These are phyloP conservation scores for Trichopus zeylanicus DNA, from an alignment of 116 monocot species.

Conservation along the genomic window DNA sequence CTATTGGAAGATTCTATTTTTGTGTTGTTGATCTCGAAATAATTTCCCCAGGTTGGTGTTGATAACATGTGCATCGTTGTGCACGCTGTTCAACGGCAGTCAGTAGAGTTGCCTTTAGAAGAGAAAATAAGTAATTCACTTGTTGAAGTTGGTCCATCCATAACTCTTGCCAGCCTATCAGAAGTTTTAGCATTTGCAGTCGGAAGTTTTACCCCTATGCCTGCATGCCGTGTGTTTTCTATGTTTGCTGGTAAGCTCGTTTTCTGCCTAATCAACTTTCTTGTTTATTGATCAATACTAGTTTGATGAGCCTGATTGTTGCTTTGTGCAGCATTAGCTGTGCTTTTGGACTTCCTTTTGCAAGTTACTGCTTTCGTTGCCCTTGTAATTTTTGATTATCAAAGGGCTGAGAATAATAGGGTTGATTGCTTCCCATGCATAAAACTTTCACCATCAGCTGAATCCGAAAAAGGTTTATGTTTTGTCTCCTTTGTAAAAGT, in stretches of 20 bases:
- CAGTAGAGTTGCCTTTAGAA: slow-evolving; percentile 49
- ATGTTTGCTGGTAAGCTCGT: slow-evolving; percentile 87
- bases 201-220: slow-evolving; percentile 93
- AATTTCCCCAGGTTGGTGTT: slow-evolving; percentile 69
- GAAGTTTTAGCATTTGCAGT: slow-evolving; percentile 94
- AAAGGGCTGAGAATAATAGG: slow-evolving; percentile 64
- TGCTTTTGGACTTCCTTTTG: slow-evolving; percentile 87
- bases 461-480: slow-evolving; percentile 31
- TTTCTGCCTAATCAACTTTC: neutral
- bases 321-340: slow-evolving; percentile 80
- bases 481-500: too few species aligned
- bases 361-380: slow-evolving; percentile 90
- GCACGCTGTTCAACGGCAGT: slow-evolving; percentile 85
- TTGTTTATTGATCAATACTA: neutral
- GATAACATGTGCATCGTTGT: slow-evolving; percentile 99
- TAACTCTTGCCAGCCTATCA: slow-evolving; percentile 87
- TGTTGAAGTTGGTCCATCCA: slow-evolving; percentile 95
- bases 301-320: neutral
- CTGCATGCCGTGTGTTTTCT: slow-evolving; percentile 90
- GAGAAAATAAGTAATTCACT: slow-evolving; percentile 73
- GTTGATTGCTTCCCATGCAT: slow-evolving; percentile 90
- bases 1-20: neutral
- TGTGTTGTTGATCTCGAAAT: neutral
- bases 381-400: slow-evolving; percentile 67
- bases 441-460: slow-evolving; percentile 25